phyloP scores from a whole-genome alignment of 106 monocot genomes.

The Vanilla planifolia region DNA sequence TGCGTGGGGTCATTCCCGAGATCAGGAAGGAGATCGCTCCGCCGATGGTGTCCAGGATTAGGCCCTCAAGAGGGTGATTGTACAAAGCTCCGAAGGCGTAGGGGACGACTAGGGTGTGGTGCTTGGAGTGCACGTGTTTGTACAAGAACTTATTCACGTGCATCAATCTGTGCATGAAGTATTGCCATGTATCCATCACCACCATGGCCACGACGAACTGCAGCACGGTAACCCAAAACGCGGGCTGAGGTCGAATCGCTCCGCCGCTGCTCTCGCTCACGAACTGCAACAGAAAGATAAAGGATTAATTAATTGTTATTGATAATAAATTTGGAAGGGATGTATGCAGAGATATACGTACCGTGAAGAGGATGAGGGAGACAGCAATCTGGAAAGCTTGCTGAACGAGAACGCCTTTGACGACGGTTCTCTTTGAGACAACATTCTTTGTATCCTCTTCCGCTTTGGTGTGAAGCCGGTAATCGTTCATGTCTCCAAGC shows the following conservation, averaged over 20 bases:
- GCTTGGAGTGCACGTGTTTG: slow-evolving; percentile 26
- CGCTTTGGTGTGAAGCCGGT: slow-evolving; percentile 48
- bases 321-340: too few relatives aligned
- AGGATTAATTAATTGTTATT: too few relatives aligned
- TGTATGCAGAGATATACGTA: slow-evolving; percentile 18
- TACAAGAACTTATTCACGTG: slow-evolving; percentile 34
- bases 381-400: slow-evolving; percentile 48
- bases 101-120: slow-evolving; percentile 13
- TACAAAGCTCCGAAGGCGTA: slow-evolving; percentile 13
- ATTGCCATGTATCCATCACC: slow-evolving; percentile 31
- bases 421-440: slow-evolving; percentile 40
- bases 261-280: background rate
- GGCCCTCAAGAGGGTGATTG: slow-evolving; percentile 13
- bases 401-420: slow-evolving; percentile 64
- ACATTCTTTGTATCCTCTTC: slow-evolving; percentile 52
- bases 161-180: slow-evolving; percentile 27
- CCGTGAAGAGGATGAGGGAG: slow-evolving; percentile 42
- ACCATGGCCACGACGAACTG: slow-evolving; percentile 28
- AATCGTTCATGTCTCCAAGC: slow-evolving; percentile 30
- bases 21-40: slow-evolving; percentile 7
- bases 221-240: background rate
- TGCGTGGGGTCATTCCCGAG: slow-evolving; percentile 13
- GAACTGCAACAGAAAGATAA: too few relatives aligned
- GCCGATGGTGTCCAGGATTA: background rate
- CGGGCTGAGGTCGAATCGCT: background rate